Conservation (phyloP, 495 filamentous ascomycete species). For the Trichocladium antarcticum region DNA sequence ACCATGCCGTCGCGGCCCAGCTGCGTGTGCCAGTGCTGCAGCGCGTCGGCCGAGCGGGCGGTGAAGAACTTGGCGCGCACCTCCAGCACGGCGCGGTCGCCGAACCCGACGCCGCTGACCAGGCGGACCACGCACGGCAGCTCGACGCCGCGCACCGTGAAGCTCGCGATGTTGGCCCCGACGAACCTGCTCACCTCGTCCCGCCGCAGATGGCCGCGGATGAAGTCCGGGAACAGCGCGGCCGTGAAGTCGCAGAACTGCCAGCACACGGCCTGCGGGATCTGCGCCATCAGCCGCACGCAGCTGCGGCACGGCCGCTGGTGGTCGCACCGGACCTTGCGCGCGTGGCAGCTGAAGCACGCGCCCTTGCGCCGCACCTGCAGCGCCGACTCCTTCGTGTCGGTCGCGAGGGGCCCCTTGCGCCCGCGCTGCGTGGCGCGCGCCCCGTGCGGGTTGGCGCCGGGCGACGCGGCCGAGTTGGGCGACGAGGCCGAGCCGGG, state of each 20-base stretch:
- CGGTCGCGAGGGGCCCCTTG: slow-evolving; percentile 37
- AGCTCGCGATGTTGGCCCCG: slow-evolving; percentile 31
- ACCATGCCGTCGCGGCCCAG: slow-evolving; percentile 23
- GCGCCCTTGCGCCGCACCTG: slow-evolving; percentile 37
- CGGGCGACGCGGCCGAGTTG: not conserved
- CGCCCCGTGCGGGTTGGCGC: slow-evolving; percentile 9
- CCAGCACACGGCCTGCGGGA: slow-evolving; percentile 38
- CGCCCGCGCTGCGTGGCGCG: slow-evolving; percentile 32
- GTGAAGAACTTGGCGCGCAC: slow-evolving; percentile 39
- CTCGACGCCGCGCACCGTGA: slow-evolving; percentile 26
- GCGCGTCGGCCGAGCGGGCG: slow-evolving; percentile 33
- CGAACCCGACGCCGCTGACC: slow-evolving; percentile 32
- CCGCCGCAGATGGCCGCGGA: slow-evolving; percentile 35
- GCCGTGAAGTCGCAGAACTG: slow-evolving; percentile 37
- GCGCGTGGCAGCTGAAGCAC: slow-evolving; percentile 41
- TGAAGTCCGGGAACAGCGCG: slow-evolving; percentile 39
- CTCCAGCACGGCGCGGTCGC: slow-evolving; percentile 21
- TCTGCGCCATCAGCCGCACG: slow-evolving; percentile 32
- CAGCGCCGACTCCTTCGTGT: slow-evolving; percentile 38
- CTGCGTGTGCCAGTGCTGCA: slow-evolving; percentile 35
- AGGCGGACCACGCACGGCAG: slow-evolving; percentile 33
- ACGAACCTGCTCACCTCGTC: slow-evolving; percentile 36
- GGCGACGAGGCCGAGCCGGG: not conserved
- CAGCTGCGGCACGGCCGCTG: slow-evolving; percentile 39
- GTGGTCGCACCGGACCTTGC: slow-evolving; percentile 38